These are phyloP conservation scores for Trichoderma sp. DNA, from an alignment of 2,329 filamentous ascomycete species.

Conservation along the genomic window DNA sequence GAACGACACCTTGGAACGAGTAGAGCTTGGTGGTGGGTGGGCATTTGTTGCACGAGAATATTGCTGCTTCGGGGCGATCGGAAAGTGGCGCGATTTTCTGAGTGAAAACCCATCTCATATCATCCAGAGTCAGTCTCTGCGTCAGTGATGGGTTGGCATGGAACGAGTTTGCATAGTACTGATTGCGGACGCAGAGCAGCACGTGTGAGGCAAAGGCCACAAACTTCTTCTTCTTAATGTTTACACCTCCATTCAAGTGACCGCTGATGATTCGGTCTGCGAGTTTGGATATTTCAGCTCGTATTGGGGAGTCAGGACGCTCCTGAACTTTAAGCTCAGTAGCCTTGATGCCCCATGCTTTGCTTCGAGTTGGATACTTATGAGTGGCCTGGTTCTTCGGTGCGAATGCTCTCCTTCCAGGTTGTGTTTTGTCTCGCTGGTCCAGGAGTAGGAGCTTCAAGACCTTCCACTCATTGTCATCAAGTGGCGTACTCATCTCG, in stretches of 20 bases:
- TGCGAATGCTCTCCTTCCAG: constrained; percentile 50
- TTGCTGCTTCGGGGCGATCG: constrained; percentile 66
- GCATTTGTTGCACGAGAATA: constrained; percentile 76
- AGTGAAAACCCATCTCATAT: constrained; percentile 86
- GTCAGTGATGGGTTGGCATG: constrained; percentile 57
- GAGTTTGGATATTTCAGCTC: constrained; percentile 64
- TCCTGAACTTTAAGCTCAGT: constrained; percentile 69
- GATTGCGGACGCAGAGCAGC: constrained; percentile 65
- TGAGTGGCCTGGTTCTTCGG: constrained; percentile 41
- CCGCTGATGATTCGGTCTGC: constrained; percentile 71
- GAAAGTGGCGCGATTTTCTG: constrained; percentile 72
- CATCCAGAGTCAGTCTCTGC: constrained; percentile 71
- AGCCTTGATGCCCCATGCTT: constrained; percentile 45
- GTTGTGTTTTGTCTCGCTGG: constrained; percentile 67
- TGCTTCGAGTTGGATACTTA: constrained; percentile 34
- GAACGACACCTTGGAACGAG: constrained; percentile 76
- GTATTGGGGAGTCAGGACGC: constrained; percentile 66
- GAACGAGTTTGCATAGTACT: constrained; percentile 65
- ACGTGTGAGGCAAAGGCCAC: constrained; percentile 73
- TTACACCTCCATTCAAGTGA: constrained; percentile 65
- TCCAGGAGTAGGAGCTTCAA: constrained; percentile 67
- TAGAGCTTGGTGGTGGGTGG: constrained; percentile 69
- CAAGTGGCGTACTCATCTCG: constrained; percentile 68
- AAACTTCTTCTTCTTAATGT: constrained; percentile 64
- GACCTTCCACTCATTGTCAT: constrained; percentile 69